Conservation (phyloP, 1,139 yeast genomes). For the Suzukiozyma palmioleophila region DNA sequence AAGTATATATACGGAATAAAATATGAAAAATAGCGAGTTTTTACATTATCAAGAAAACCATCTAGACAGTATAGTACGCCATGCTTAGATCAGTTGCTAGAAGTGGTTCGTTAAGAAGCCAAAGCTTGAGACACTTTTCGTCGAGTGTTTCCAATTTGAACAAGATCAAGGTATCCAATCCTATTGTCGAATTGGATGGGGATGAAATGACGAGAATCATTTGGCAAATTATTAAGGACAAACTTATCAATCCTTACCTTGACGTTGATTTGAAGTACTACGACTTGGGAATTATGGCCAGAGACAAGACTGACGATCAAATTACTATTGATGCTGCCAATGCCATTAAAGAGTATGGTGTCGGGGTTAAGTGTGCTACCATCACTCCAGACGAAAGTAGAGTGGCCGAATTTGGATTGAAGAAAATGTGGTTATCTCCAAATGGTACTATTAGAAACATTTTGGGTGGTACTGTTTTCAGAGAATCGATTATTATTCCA, state of each 20-base stretch:
- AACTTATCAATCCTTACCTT: constrained; percentile 64
- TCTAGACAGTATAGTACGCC: background rate
- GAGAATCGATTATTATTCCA: constrained; percentile 78
- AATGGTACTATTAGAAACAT: constrained; percentile 83
- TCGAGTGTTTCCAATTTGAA: constrained; percentile 20
- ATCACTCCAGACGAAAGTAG: constrained; percentile 83
- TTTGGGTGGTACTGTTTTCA: constrained; percentile 77
- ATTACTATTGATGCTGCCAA: constrained; percentile 73
- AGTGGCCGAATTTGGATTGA: constrained; percentile 68
- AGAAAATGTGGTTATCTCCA: constrained; percentile 84
- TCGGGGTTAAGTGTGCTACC: constrained; percentile 82
- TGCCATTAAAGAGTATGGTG: constrained; percentile 72
- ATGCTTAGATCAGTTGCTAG: background rate
- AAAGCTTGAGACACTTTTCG: constrained; percentile 16
- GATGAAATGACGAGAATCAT: constrained; percentile 86
- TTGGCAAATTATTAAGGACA: constrained; percentile 71
- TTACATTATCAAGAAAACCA: no score
- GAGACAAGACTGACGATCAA: constrained; percentile 70
- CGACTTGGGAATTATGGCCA: constrained; percentile 65
- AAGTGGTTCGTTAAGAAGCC: background rate
- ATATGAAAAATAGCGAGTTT: no score
- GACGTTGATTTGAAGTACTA: constrained; percentile 72
- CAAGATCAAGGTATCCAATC: constrained; percentile 65
- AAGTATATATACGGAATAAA: no score
- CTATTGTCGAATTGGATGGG: constrained; percentile 80